Conservation (phyloP, 148 eudicot genomes). For the Selenicereus undatus region DNA sequence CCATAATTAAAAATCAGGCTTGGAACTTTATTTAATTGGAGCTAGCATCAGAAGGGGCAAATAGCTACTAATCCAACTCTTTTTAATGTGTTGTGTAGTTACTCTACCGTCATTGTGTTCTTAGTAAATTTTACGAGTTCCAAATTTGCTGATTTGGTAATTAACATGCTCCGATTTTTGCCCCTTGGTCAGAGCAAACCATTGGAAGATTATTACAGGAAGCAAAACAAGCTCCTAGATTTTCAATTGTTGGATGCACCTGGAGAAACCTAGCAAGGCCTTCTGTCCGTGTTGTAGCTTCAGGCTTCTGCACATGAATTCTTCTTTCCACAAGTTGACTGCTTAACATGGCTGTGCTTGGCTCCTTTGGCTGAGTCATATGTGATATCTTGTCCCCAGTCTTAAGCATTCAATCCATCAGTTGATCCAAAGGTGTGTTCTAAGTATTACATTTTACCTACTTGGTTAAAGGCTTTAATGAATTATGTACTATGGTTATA, state of each 20-base stretch:
- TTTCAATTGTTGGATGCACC: conserved; percentile 71
- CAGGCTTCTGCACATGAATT: conserved; percentile 69
- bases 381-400: no score
- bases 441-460: no score
- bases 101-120: not conserved
- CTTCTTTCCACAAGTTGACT: conserved; percentile 54
- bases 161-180: not conserved
- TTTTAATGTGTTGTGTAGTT: not conserved
- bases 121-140: not conserved
- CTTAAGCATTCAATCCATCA: no score
- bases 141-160: not conserved
- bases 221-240: conserved; percentile 72
- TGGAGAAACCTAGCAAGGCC: conserved; percentile 78
- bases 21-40: no score
- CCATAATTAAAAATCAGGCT: no score
- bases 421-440: no score
- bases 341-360: conserved; percentile 35
- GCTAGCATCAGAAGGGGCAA: no score
- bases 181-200: conserved; percentile 53
- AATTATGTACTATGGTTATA: no score
- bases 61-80: no score
- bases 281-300: conserved; percentile 77
- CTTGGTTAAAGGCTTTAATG: no score
- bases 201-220: conserved; percentile 71
- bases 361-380: not conserved